Evolutionary conservation across 2,329 filamentous ascomycete genomes (phyloP), one percentile per base, ranked within the genome.

Genomic region (Colletotrichum destructivum): DNA sequence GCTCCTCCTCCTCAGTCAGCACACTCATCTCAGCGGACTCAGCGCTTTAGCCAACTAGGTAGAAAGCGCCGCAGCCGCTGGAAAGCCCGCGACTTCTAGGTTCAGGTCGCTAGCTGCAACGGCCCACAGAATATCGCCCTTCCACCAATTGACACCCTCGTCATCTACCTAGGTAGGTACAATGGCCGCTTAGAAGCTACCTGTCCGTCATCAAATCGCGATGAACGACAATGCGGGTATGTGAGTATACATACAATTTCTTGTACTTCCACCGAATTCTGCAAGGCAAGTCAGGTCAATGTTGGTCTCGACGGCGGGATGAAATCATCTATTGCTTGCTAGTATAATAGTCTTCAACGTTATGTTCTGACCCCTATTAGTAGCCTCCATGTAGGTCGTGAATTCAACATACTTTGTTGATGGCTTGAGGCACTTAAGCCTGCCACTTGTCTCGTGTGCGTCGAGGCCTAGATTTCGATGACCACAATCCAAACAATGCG

Each of bases 21-120:
- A 47, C 38, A 40, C 23, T 49, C 40, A 23, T 51, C 40, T 69
- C 46, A 69, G 49, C 38, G 49, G 61, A 46, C 49, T 55, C 59
- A 63, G 64, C 52, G 59, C 57, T 47, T 26, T 16, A 35, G 62
- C 44, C 44, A 52, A 51, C 57, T 69, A 54, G 21, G 51, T 31
- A 21, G 57, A 40, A 60, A 60, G 54, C 59, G 46, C 60, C 54
- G 40, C 47, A 66, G 46, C 69, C 65, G 66, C 69, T 72, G 65
- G 54, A 69, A 69, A 69, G 21, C 16, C 54, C 38, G 21, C 60
- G 23, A 46, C 38, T 63, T 42, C 49, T 18, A 31, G 23, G 26
- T 59, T 42, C 21, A 23, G 15, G 60, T 52, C 42, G n/a, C 60
- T 62, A 4, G 21, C 15, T 40, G 23, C n/a, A 11, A 13, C 21